Base-by-base conservation (phyloP, 1,284 basidiomycete species). In the Boletus sp. region DNA sequence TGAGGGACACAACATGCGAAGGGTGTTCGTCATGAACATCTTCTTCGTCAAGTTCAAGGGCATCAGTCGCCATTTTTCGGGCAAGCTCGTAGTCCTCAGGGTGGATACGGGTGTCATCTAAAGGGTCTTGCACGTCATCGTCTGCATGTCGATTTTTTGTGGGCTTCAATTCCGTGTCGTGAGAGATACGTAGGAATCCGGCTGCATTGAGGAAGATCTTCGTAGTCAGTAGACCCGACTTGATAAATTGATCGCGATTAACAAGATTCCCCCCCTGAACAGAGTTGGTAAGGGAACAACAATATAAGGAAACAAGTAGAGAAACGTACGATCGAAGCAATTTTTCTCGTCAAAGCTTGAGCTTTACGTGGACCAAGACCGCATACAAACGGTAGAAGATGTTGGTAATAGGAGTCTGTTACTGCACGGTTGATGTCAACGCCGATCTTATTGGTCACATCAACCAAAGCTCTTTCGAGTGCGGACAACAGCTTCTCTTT, bases 41-140 rank as follows among this genome's bases (percentile, higher is more conserved):
- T 65, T 97, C 94, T 61, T 94, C 92, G 59, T 97, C 94, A 27
- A 93, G 80, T 61, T 97, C 95, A 20, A 98, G 79, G 7, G 95
- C 93, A 67, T 98, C 95, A 10, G 92, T 91, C 29, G 96, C 95
- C 93, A 99, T 98, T 74, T 99, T 98, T 38, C 93, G 85, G 2
- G 96, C 95, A 46, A 98, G 80, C 60, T 97, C 93, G 67, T 99
- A 99, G 70, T 99, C 95, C 68, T 97, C 94, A 1, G 93, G 93
- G 67, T 99, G 96, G 53, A 99, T 93, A 13, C 96, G 88, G 19
- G 95, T 99, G 61, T 87, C 84, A 66, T 99, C 96, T 38, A 99
- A 75, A 4, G 94, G 91, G 68, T 99, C 95, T 10, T 89, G 85
- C 10, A 80, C 75, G 51, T 84, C 78, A 47, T 87, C 83, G 44